These are phyloP conservation scores for Fusarium sublunatum DNA, from an alignment of 2,329 filamentous ascomycete genomes.

Conservation along the genomic window DNA sequence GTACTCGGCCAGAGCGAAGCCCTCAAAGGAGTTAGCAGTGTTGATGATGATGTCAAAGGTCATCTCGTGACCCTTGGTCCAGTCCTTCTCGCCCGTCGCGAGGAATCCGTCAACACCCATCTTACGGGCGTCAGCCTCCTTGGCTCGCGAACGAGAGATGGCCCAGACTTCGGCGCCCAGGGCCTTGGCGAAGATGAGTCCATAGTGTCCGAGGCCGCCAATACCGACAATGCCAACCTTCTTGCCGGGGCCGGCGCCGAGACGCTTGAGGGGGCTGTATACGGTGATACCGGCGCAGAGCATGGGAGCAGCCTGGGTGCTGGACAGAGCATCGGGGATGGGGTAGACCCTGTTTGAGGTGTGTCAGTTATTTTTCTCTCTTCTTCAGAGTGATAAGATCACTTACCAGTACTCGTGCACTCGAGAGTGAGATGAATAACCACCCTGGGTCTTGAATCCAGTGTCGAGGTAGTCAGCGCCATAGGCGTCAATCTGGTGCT, in stretches of 20 bases:
- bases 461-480: conserved; percentile 61
- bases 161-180: conserved; percentile 71
- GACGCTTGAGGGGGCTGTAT: conserved; percentile 80
- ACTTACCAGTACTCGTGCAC: conserved; percentile 58
- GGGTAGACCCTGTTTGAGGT: conserved; percentile 66
- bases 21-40: conserved; percentile 75
- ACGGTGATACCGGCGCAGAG: conserved; percentile 86
- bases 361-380: conserved; percentile 9
- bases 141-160: conserved; percentile 69
- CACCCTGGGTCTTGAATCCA: conserved; percentile 70
- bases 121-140: conserved; percentile 68
- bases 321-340: conserved; percentile 78
- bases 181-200: conserved; percentile 75
- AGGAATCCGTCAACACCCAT: conserved; percentile 72
- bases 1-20: conserved; percentile 77
- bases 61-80: conserved; percentile 67
- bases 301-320: conserved; percentile 77
- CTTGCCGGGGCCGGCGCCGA: conserved; percentile 80
- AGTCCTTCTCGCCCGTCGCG: conserved; percentile 66
- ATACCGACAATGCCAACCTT: conserved; percentile 81
- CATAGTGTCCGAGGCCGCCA: conserved; percentile 78
- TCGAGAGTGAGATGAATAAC: conserved; percentile 55
- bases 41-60: conserved; percentile 83
- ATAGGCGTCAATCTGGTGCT: conserved; percentile 60
- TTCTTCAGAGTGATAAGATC: conserved; percentile 35